Evolutionary conservation across 805 yeast species (phyloP).

Genomic region (Wickerhamomyces rabaulensis): DNA sequence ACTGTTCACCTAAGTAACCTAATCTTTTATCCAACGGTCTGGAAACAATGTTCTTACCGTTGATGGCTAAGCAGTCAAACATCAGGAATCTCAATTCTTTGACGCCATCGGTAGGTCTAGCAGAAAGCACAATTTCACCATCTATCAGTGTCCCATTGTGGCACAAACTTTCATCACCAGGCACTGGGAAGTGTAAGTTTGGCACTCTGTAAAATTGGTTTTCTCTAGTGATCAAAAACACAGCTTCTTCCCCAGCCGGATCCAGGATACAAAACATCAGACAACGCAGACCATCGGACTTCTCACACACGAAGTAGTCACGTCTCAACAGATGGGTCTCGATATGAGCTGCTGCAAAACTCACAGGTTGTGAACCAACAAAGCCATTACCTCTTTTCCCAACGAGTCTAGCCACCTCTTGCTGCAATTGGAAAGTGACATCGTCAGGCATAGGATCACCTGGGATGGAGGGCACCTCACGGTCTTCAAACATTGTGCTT

Average conservation of each 20-base stretch:
- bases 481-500: constrained; percentile 15
- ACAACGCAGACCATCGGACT: constrained; percentile 89
- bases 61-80: constrained; percentile 86
- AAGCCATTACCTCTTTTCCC: constrained; percentile 52
- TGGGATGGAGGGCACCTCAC: constrained; percentile 78
- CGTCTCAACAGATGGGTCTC: constrained; percentile 51
- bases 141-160: constrained; percentile 90
- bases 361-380: constrained; percentile 95
- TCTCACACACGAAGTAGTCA: constrained; percentile 94
- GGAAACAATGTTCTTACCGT: constrained; percentile 64
- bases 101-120: constrained; percentile 43
- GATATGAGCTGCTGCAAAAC: constrained; percentile 75
- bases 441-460: constrained; percentile 74
- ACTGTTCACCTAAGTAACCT: constrained; percentile 77
- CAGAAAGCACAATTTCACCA: constrained; percentile 85
- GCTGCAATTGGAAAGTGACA: constrained; percentile 61
- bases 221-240: constrained; percentile 82
- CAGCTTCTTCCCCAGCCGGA: constrained; percentile 78
- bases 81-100: constrained; percentile 75
- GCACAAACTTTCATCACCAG: constrained; percentile 44
- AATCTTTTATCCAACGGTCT: constrained; percentile 75
- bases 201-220: constrained; percentile 81
- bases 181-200: constrained; percentile 76
- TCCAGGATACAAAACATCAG: constrained; percentile 61
- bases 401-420: constrained; percentile 60